phyloP scores from a whole-genome alignment of 495 filamentous ascomycete species.

The Penicillium lividum region DNA sequence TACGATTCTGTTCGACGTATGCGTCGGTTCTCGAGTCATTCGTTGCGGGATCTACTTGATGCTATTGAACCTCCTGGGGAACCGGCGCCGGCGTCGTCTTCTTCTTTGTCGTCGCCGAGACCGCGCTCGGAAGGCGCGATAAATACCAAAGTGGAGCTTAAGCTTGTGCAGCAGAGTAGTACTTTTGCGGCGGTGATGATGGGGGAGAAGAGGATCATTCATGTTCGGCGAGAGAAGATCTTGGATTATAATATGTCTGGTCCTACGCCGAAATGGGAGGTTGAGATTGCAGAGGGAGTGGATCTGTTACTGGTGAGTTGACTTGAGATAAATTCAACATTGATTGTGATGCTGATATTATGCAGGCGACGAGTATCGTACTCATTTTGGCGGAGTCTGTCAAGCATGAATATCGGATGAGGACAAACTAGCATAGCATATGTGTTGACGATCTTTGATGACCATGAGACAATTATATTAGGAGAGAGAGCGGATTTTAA shows the following conservation, averaged over 20 bases:
- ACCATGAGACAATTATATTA: background rate
- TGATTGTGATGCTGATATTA: background rate
- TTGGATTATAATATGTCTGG: conserved; percentile 17
- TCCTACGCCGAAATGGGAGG: conserved; percentile 24
- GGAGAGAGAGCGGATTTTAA: background rate
- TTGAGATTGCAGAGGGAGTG: conserved; percentile 28
- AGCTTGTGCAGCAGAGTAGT: conserved; percentile 18
- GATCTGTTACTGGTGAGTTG: conserved; percentile 30
- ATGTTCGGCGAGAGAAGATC: conserved; percentile 19
- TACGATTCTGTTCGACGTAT: conserved; percentile 21
- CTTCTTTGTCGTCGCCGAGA: conserved; percentile 14
- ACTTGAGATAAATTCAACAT: background rate
- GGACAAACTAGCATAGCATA: background rate
- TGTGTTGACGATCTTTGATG: background rate
- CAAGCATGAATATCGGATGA: conserved; percentile 16
- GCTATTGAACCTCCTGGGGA: conserved; percentile 28
- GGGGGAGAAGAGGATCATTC: conserved; percentile 24
- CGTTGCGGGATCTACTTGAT: conserved; percentile 25
- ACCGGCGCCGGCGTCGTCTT: conserved; percentile 19
- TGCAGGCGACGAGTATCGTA: conserved; percentile 25
- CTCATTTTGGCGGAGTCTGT: conserved; percentile 27
- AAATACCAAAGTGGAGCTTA: conserved; percentile 19
- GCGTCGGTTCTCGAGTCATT: conserved; percentile 14
- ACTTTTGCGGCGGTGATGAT: conserved; percentile 23
- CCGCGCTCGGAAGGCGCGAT: conserved; percentile 13